phyloP scores from a whole-genome alignment of 2,329 filamentous ascomycete genomes.

The Ceratocystis eucalypticola region DNA sequence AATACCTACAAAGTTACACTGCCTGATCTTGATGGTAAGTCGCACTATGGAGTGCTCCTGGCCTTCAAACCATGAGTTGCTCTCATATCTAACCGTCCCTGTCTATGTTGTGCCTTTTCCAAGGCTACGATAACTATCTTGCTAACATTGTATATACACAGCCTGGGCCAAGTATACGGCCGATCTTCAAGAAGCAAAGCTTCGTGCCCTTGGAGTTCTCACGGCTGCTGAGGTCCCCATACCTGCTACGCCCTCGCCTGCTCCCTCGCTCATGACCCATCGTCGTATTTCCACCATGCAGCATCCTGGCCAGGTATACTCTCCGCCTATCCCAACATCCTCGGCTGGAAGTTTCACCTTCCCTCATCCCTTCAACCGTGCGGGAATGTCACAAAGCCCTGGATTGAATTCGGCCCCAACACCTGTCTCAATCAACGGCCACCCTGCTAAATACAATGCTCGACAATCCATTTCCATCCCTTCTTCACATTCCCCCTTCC shows the following conservation, averaged over 20 bases:
- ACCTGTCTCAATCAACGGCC: constrained; percentile 53
- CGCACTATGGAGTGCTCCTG: background rate
- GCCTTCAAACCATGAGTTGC: background rate
- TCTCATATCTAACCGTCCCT: background rate
- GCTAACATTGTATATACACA: constrained; percentile 21
- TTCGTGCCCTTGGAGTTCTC: constrained; percentile 79
- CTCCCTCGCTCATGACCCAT: constrained; percentile 14
- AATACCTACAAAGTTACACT: constrained; percentile 49
- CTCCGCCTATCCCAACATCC: constrained; percentile 70
- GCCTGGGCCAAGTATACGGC: constrained; percentile 65
- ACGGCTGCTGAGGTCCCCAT: constrained; percentile 59
- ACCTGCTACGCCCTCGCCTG: constrained; percentile 27
- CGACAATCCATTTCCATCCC: constrained; percentile 60
- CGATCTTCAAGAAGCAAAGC: constrained; percentile 76
- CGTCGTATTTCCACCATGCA: constrained; percentile 45
- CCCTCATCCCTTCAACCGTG: constrained; percentile 43
- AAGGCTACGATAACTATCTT: background rate
- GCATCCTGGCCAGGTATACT: constrained; percentile 65
- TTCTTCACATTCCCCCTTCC: constrained; percentile 51
- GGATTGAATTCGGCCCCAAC: constrained; percentile 54
- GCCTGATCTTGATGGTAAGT: constrained; percentile 51
- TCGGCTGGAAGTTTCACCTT: constrained; percentile 39
- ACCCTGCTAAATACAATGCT: constrained; percentile 48
- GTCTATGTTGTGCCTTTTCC: background rate
- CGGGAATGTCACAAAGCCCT: constrained; percentile 49